Evolutionary conservation across 306 rosid species (phyloP).

Genomic region (Prunus salicina): DNA sequence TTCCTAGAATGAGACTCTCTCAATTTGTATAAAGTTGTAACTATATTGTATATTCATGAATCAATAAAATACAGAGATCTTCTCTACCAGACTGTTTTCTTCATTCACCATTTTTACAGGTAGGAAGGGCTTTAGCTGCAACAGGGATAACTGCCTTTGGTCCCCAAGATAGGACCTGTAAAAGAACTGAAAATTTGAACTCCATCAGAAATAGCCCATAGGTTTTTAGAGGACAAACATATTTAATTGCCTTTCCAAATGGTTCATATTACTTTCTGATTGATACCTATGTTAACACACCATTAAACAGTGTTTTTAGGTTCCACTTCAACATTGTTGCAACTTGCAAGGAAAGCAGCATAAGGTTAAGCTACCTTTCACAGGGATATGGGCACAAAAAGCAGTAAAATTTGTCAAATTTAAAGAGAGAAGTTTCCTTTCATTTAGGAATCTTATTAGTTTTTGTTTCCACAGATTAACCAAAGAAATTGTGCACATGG

Average conservation of each 20-base stretch:
- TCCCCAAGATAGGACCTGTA: slow-evolving; percentile 88
- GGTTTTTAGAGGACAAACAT: not conserved
- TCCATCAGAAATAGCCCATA: slow-evolving; percentile 17
- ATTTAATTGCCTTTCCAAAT: not conserved
- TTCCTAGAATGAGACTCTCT: too few relatives aligned
- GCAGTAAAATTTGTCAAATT: not conserved
- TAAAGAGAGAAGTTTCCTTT: not conserved
- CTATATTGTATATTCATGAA: too few relatives aligned
- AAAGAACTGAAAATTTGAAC: slow-evolving; percentile 54
- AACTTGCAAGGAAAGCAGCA: not conserved
- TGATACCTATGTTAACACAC: not conserved
- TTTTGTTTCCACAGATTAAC: not conserved
- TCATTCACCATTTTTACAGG: not conserved
- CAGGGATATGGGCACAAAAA: not conserved
- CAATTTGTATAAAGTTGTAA: too few relatives aligned
- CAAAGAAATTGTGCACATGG: not conserved
- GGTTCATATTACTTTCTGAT: not conserved
- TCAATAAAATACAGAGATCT: too few relatives aligned
- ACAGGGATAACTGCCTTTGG: slow-evolving; percentile 58
- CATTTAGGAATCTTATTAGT: not conserved
- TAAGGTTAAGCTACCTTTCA: not conserved
- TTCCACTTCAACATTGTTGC: not conserved
- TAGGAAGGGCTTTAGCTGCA: slow-evolving; percentile 54
- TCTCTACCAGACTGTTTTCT: too few relatives aligned
- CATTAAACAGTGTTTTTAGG: not conserved